phyloP scores from a whole-genome alignment of 176 grass and related monocot genomes.

The Typha latifolia region DNA sequence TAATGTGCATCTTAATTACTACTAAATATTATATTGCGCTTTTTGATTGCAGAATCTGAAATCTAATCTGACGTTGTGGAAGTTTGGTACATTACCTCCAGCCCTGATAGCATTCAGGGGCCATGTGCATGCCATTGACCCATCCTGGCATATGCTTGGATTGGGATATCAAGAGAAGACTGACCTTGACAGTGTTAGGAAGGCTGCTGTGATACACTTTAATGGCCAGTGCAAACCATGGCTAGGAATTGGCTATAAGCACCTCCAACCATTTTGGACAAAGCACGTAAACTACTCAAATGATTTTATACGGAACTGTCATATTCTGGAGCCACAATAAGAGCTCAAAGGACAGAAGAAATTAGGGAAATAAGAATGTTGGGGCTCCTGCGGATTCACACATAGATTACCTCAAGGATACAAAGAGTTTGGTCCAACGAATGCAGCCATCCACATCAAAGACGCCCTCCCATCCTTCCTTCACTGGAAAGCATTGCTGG shows the following conservation, averaged over 20 bases:
- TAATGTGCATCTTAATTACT: background rate
- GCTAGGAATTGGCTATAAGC: conserved; percentile 81
- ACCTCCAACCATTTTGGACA: conserved; percentile 75
- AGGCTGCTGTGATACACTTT: conserved; percentile 74
- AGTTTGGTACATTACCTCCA: conserved; percentile 88
- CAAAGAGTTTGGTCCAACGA: no score
- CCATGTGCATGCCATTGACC: conserved; percentile 61
- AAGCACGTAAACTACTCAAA: conserved; percentile 79
- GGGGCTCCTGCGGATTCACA: background rate
- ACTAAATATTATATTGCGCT: background rate
- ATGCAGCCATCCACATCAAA: background rate
- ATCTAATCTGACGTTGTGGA: conserved; percentile 76
- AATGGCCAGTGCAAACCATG: conserved; percentile 93
- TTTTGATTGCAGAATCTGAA: conserved; percentile 75
- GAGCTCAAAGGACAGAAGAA: conserved; percentile 2
- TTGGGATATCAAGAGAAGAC: conserved; percentile 89
- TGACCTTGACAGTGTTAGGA: conserved; percentile 42
- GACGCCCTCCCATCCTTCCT: no score
- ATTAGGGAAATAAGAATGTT: background rate
- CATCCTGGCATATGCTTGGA: conserved; percentile 83
- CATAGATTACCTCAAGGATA: background rate
- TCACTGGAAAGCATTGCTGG: background rate
- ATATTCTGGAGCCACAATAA: conserved; percentile 63
- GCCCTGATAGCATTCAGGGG: conserved; percentile 81
- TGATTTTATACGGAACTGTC: conserved; percentile 72